phyloP scores from a whole-genome alignment of 768 basidiomycete species.

The Cantharellus anzutake region DNA sequence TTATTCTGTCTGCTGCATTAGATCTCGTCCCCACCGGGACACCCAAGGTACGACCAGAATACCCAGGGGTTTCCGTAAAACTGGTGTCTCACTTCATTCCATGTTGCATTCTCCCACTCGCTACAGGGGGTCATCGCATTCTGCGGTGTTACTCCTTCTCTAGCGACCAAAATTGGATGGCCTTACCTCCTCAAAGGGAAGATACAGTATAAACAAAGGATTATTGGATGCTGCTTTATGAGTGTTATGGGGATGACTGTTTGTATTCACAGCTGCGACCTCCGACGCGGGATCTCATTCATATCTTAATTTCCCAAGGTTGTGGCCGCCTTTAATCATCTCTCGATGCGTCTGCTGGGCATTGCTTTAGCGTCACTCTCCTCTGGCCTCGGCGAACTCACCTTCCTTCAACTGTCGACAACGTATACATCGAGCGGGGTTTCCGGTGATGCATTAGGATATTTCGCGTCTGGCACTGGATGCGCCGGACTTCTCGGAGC shows the following conservation, averaged over 20 bases:
- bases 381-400: conserved; percentile 84
- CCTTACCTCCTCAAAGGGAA: conserved; percentile 77
- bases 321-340: conserved; percentile 48
- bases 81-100: not conserved
- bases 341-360: conserved; percentile 56
- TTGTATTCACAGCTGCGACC: conserved; percentile 15
- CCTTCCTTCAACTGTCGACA: conserved; percentile 81
- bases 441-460: conserved; percentile 68
- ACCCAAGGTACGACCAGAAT: conserved; percentile 32
- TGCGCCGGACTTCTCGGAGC: conserved; percentile 88
- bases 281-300: not conserved
- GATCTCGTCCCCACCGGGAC: conserved; percentile 85
- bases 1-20: conserved; percentile 88
- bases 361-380: conserved; percentile 75
- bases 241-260: conserved; percentile 81
- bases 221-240: conserved; percentile 53
- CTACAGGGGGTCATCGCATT: conserved; percentile 66
- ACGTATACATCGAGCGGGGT: conserved; percentile 43
- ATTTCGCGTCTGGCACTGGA: conserved; percentile 88
- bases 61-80: too few relatives aligned
- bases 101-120: not conserved
- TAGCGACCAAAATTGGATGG: conserved; percentile 79
- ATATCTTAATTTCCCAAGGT: not conserved
- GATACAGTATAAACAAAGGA: conserved; percentile 59
- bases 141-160: conserved; percentile 81